Conservation (phyloP, 2,329 filamentous ascomycete genomes). For the Lizonia empirigonia region DNA sequence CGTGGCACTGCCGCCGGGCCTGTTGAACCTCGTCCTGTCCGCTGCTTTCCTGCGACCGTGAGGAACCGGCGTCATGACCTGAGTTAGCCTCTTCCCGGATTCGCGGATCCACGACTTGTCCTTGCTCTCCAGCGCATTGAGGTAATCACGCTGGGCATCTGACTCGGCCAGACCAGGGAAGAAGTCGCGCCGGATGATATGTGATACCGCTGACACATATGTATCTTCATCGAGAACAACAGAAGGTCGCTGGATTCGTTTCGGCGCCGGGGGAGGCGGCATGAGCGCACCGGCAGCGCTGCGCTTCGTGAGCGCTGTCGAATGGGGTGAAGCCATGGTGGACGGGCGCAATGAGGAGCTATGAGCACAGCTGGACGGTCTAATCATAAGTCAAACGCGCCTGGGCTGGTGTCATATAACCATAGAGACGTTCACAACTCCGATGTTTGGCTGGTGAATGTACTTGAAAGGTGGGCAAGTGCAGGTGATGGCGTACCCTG, state of each 20-base stretch:
- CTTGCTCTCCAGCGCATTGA: constrained; percentile 86
- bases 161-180: constrained; percentile 89
- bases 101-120: constrained; percentile 85
- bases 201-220: constrained; percentile 86
- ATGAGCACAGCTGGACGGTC: neutral
- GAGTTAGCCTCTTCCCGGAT: constrained; percentile 66
- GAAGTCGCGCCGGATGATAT: constrained; percentile 96
- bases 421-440: neutral
- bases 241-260: constrained; percentile 88
- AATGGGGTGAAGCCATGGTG: constrained; percentile 44
- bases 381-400: constrained; percentile 12
- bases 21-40: constrained; percentile 30
- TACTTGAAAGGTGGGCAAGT: neutral
- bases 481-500: constrained; percentile 9
- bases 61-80: constrained; percentile 81
- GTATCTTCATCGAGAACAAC: constrained; percentile 91
- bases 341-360: neutral
- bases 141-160: constrained; percentile 87
- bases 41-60: constrained; percentile 48
- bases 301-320: constrained; percentile 70
- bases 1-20: constrained; percentile 25
- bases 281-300: constrained; percentile 73
- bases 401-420: neutral
- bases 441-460: neutral
- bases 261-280: constrained; percentile 82